Conservation (phyloP, 2,329 filamentous ascomycete species). For the Xylariaceae sp. region DNA sequence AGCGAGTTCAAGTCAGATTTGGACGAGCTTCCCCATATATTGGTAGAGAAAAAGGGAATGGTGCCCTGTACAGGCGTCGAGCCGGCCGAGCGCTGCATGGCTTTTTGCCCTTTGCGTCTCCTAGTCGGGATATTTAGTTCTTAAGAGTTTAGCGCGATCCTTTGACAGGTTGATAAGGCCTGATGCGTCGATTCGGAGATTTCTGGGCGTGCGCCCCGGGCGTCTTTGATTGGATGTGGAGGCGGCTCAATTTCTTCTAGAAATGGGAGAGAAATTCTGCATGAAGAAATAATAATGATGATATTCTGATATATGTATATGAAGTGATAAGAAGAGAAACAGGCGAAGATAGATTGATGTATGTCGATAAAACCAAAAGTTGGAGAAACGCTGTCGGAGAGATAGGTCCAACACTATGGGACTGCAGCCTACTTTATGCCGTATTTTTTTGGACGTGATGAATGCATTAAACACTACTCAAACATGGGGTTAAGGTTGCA, state of each 20-base stretch:
- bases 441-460: slow-evolving; percentile 1
- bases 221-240: slow-evolving; percentile 19
- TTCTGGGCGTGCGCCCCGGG: not conserved
- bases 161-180: slow-evolving; percentile 15
- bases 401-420: slow-evolving; percentile 13
- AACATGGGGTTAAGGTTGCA: not conserved
- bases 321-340: not conserved
- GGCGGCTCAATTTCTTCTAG: slow-evolving; percentile 3
- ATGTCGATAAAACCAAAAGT: not conserved
- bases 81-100: slow-evolving; percentile 29
- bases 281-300: not conserved
- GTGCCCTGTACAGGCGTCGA: slow-evolving; percentile 25
- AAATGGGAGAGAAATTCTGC: not conserved
- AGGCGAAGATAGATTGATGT: not conserved
- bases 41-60: slow-evolving; percentile 39
- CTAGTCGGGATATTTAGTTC: slow-evolving; percentile 19
- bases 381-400: not conserved
- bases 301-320: too few species aligned
- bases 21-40: slow-evolving; percentile 37
- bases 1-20: slow-evolving; percentile 30
- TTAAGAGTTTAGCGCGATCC: slow-evolving; percentile 26
- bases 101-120: slow-evolving; percentile 12
- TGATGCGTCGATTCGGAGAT: slow-evolving; percentile 8
- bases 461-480: not conserved
- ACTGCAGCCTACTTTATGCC: not conserved